phyloP scores from a whole-genome alignment of 352 stramenopile species.

The Pythium dissimile region DNA sequence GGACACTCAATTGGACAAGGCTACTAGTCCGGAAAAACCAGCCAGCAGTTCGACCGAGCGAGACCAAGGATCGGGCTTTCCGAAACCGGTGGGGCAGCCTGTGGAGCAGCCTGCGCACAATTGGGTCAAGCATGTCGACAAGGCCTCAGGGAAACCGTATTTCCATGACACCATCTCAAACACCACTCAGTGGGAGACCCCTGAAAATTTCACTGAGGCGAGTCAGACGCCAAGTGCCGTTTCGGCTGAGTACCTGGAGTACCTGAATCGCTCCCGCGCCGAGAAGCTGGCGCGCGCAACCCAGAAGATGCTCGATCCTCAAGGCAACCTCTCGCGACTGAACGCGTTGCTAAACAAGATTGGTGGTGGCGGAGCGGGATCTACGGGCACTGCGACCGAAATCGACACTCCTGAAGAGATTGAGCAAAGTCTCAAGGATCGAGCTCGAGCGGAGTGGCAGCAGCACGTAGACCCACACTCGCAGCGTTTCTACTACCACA shows the following conservation, averaged over 20 bases:
- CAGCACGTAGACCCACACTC: constrained; percentile 82
- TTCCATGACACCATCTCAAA: constrained; percentile 61
- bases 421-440: constrained; percentile 24
- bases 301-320: constrained; percentile 63
- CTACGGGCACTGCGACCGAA: constrained; percentile 4
- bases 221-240: constrained; percentile 14
- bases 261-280: constrained; percentile 49
- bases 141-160: constrained; percentile 62
- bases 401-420: constrained; percentile 7
- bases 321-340: constrained; percentile 63
- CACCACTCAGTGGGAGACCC: constrained; percentile 71
- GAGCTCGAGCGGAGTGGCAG: constrained; percentile 57
- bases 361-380: constrained; percentile 21
- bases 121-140: constrained; percentile 79
- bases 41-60: too few species aligned
- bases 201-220: constrained; percentile 41
- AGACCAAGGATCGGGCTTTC: too few species aligned
- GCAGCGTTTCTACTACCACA: constrained; percentile 85
- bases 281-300: constrained; percentile 52
- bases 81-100: too few species aligned
- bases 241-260: constrained; percentile 61
- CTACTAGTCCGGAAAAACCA: too few species aligned
- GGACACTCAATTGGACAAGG: background rate
- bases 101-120: constrained; percentile 5
- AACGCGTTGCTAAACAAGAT: constrained; percentile 72